Conservation (phyloP, 495 filamentous ascomycete species). For the Immersiella caudata region DNA sequence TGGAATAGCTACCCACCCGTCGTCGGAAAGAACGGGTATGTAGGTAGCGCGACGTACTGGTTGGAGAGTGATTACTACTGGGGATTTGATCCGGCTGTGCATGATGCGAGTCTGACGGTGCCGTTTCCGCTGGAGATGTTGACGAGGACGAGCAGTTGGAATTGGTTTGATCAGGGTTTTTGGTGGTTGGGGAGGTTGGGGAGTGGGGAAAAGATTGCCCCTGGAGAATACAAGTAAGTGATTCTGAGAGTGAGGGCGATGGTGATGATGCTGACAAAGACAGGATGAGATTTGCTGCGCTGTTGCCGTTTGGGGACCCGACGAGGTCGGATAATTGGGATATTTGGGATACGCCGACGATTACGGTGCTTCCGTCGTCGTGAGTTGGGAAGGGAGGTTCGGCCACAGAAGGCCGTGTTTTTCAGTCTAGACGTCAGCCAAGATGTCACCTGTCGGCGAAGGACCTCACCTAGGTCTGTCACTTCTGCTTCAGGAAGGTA, state of each 20-base stretch:
- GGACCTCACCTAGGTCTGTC: not conserved
- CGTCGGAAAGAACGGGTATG: conserved; percentile 34
- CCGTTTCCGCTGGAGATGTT: conserved; percentile 35
- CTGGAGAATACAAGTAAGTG: conserved; percentile 44
- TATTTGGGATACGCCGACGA: conserved; percentile 26
- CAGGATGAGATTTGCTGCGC: conserved; percentile 35
- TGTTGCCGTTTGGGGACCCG: conserved; percentile 34
- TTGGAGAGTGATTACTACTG: conserved; percentile 23
- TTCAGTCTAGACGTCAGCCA: not conserved
- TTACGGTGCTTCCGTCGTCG: conserved; percentile 26
- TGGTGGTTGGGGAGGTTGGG: conserved; percentile 41
- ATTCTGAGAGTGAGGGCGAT: too few species aligned
- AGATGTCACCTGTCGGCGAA: not conserved
- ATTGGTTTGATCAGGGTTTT: conserved; percentile 25
- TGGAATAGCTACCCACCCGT: conserved; percentile 41
- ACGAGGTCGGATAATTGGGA: conserved; percentile 34
- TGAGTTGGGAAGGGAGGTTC: not conserved
- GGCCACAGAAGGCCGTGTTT: not conserved
- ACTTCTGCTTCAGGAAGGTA: not conserved
- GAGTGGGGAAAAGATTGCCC: conserved; percentile 38
- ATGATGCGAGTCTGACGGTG: conserved; percentile 25
- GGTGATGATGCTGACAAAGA: too few species aligned
- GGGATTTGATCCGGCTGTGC: conserved; percentile 24
- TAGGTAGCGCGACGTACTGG: conserved; percentile 38
- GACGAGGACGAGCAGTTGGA: conserved; percentile 26